Base-by-base conservation (phyloP, 768 basidiomycete genomes). In the Boletus sp. region DNA sequence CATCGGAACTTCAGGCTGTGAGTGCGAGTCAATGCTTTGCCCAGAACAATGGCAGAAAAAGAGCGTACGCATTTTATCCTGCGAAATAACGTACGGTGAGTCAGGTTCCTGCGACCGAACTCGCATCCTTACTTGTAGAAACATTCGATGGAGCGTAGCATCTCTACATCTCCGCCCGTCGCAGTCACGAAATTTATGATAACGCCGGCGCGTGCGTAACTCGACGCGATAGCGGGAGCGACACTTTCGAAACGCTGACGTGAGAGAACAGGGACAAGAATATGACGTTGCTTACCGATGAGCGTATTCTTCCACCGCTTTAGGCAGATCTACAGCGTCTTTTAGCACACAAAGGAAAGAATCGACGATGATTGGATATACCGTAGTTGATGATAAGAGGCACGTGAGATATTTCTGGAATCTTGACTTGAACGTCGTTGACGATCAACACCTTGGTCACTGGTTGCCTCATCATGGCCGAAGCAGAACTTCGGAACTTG, bases 101-200 rank as follows among this genome's bases (percentile, higher is more conserved):
- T 35, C 17, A 52, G 8, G 20, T 40, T 32, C 28, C 18, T 37
- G 9, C 17, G 17, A 58, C 46, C 29, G 37, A 40, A 32, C 1
- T 37, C 36, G 37, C 32, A 70, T 73, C 57, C 83, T 62, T 63
- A 92, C 92, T 93, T 93, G 82, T 96, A 98, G 77, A 94, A 96
- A 81, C 94, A 96, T 79, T 98, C 96, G 80, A 98, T 98, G 64
- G 91, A 92, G 68, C 96, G 84, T 60, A 98, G 78, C 94, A 98
- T 97, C 77, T 98, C 96, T 54, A 98, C 95, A 71, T 98, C 96
- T 41, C 94, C 95, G 32, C 95, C 94, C 14, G 94, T 94, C 53
- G 95, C 96, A 55, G 95, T 97, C 59, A 98, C 95, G 65, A 98
- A 94, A 73, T 96, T 98, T 68, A 99, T 83, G 58, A 97, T 83